A percentile compares a stretch with the other conserved stretches of the same genome.
Evolutionary conservation across 495 filamentous ascomycete genomes (phyloP).

Genomic region (Penicillium flavigenum): DNA sequence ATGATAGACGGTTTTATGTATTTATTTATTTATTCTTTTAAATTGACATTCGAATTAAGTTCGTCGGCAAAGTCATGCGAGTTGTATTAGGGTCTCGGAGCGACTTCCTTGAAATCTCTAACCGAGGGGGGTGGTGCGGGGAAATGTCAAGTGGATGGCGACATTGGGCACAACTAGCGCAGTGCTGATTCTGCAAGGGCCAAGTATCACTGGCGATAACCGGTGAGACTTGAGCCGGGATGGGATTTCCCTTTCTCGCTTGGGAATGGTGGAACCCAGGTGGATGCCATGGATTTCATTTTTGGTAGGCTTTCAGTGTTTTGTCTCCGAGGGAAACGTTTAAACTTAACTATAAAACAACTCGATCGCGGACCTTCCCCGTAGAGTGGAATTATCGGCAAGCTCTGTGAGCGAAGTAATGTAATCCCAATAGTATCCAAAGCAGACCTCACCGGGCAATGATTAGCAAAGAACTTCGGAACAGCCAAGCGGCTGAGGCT

Average conservation of each 20-base stretch:
- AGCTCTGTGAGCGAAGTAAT: too few species aligned
- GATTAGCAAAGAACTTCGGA: not conserved
- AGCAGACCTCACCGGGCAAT: not conserved
- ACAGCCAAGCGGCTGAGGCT: constrained; percentile 6
- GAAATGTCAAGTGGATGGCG: constrained; percentile 1
- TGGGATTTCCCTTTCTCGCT: not conserved
- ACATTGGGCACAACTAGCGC: not conserved
- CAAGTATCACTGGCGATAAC: not conserved
- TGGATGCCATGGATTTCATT: too few species aligned
- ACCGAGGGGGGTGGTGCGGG: constrained; percentile 8
- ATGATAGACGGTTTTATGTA: not conserved
- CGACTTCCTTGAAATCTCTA: not conserved
- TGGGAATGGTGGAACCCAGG: not conserved
- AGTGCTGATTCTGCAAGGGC: not conserved
- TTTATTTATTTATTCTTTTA: not conserved
- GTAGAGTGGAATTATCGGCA: too few species aligned
- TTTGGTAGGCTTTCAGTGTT: too few species aligned
- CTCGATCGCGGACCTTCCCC: too few species aligned
- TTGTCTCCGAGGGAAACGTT: too few species aligned
- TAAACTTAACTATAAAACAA: too few species aligned
- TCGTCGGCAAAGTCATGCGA: not conserved
- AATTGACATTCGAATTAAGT: constrained; percentile 2
- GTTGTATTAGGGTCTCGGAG: not conserved
- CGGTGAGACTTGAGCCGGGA: not conserved
- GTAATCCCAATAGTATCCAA: too few species aligned